phyloP scores from a whole-genome alignment of 345 rosid genomes.

The Geranium brycei region DNA sequence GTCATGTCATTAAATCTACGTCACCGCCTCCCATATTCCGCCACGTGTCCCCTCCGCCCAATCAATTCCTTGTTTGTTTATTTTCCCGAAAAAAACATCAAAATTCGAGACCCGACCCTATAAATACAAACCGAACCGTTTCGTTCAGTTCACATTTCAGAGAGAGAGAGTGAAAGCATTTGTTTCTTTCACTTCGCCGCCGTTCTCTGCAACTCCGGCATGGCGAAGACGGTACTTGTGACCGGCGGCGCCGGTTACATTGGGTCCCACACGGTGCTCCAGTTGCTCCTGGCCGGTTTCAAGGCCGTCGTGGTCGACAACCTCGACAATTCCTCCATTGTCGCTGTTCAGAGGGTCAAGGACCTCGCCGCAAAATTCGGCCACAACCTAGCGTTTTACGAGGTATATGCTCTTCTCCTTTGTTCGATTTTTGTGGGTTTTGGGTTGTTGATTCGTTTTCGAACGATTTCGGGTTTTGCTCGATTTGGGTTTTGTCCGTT shows the following conservation, averaged over 20 bases:
- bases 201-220: conserved; percentile 3
- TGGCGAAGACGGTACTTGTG: conserved; percentile 47
- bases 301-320: conserved; percentile 61
- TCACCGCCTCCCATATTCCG: neutral
- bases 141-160: neutral
- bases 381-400: conserved; percentile 41
- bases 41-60: neutral
- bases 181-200: neutral
- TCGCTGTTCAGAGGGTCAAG: conserved; percentile 48
- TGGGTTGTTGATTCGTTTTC: neutral
- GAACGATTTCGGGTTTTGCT: neutral
- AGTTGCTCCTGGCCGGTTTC: conserved; percentile 64
- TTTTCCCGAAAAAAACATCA: neutral
- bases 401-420: conserved; percentile 28
- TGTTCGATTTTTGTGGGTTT: neutral
- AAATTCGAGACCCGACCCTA: neutral
- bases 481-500: neutral
- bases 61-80: no score
- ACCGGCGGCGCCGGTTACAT: conserved; percentile 98
- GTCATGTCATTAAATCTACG: neutral
- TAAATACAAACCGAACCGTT: neutral
- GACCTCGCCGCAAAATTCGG: conserved; percentile 59
- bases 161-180: neutral
- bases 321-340: conserved; percentile 60
- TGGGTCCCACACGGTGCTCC: conserved; percentile 93